A percentile compares a stretch with the other conserved stretches of the same genome.
phyloP scores from a whole-genome alignment of 192 early-diverging fungal species.

The Coemansia umbellata region DNA sequence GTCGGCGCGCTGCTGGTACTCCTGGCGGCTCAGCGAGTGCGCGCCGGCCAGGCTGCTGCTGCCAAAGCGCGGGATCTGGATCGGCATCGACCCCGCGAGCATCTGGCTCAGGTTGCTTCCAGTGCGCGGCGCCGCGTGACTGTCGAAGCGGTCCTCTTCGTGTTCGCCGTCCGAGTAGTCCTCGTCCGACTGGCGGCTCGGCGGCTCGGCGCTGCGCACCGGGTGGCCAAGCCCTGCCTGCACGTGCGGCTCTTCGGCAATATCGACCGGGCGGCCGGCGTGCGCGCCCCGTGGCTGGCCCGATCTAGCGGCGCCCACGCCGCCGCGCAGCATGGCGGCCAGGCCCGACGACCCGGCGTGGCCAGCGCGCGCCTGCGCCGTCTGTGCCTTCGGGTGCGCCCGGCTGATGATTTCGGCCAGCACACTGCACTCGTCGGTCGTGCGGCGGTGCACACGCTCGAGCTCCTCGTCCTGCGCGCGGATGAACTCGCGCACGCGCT shows the following conservation, averaged over 20 bases:
- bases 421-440: slow-evolving; percentile 24
- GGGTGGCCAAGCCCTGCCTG: not conserved
- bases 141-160: slow-evolving; percentile 26
- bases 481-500: slow-evolving; percentile 40
- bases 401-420: slow-evolving; percentile 25
- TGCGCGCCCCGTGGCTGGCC: not conserved
- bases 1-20: slow-evolving; percentile 20
- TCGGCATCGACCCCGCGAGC: slow-evolving; percentile 49
- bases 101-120: slow-evolving; percentile 29
- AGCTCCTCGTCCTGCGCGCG: slow-evolving; percentile 37
- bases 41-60: slow-evolving; percentile 16
- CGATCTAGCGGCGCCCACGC: not conserved
- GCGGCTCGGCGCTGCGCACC: not conserved
- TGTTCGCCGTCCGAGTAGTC: slow-evolving; percentile 22
- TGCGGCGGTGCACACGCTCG: slow-evolving; percentile 16
- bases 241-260: not conserved
- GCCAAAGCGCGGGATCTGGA: slow-evolving; percentile 40
- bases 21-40: slow-evolving; percentile 27
- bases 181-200: slow-evolving; percentile 25
- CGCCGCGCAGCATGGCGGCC: slow-evolving; percentile 38
- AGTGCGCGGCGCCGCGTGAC: not conserved
- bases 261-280: not conserved
- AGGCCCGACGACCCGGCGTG: slow-evolving; percentile 32
- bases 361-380: not conserved
- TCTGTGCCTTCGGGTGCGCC: slow-evolving; percentile 16